These are phyloP conservation scores for Pseudonitzschia multiseries DNA, from an alignment of 108 stramenopile species.

Conservation along the genomic window DNA sequence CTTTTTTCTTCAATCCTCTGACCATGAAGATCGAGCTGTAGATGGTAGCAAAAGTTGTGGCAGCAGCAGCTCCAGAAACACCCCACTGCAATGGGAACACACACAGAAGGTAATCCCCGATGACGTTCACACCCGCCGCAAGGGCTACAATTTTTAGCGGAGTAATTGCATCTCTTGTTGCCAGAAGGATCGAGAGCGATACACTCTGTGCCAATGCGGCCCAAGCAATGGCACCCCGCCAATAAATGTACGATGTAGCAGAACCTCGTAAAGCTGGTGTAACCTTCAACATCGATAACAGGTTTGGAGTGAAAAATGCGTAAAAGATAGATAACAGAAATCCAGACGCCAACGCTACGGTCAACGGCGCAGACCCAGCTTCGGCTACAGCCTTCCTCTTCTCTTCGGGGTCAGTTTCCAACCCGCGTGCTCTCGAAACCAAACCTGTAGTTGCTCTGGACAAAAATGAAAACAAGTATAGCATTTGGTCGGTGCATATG, in stretches of 20 bases:
- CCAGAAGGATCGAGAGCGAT: slow-evolving; percentile 60
- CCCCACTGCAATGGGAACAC: slow-evolving; percentile 70
- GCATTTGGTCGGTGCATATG: slow-evolving; percentile 76
- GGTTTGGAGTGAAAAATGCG: slow-evolving; percentile 54
- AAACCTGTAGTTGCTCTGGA: slow-evolving; percentile 74
- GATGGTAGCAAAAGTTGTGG: slow-evolving; percentile 72
- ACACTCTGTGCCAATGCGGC: slow-evolving; percentile 69
- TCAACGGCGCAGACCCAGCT: slow-evolving; percentile 63
- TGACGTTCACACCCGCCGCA: slow-evolving; percentile 61
- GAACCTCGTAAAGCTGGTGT: slow-evolving; percentile 40
- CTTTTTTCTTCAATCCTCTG: slow-evolving; percentile 45
- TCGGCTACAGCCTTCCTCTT: slow-evolving; percentile 41
- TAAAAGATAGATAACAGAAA: slow-evolving; percentile 56
- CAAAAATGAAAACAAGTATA: slow-evolving; percentile 81
- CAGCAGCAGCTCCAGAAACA: slow-evolving; percentile 73
- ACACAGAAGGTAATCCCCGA: slow-evolving; percentile 71
- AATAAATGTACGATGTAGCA: slow-evolving; percentile 70
- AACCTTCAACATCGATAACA: slow-evolving; percentile 57
- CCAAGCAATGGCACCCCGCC: slow-evolving; percentile 67
- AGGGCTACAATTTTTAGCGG: slow-evolving; percentile 71
- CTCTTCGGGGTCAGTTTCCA: slow-evolving; percentile 13
- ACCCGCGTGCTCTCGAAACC: slow-evolving; percentile 62
- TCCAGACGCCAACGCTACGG: slow-evolving; percentile 57
- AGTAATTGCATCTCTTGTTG: slow-evolving; percentile 75
- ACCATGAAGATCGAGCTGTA: slow-evolving; percentile 69